Percentiles rank a stretch among this genome's conserved stretches.
Conservation (phyloP, 441 rosid genomes). For the Pelargonium cotyledonis region DNA sequence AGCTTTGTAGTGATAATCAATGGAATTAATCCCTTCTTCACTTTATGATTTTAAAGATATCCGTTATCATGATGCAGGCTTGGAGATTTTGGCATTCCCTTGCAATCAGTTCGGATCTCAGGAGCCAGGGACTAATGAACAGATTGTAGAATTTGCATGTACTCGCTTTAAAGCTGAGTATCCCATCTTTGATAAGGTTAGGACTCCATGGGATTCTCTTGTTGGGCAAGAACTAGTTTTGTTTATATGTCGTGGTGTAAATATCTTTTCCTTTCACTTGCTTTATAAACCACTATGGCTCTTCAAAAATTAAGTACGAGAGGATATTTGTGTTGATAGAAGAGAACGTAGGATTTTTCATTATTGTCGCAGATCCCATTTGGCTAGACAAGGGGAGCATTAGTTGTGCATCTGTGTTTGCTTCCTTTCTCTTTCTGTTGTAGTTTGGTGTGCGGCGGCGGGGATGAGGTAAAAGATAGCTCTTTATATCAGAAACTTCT, state of each 20-base stretch:
- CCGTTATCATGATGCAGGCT: slow-evolving; percentile 27
- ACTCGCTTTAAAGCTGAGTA: slow-evolving; percentile 74
- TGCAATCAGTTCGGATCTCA: slow-evolving; percentile 69
- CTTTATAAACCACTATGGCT: neutral
- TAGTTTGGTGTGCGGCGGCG: too few relatives aligned
- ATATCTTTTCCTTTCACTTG: neutral
- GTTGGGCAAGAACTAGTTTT: neutral
- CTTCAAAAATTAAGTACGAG: neutral
- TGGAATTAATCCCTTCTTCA: too few relatives aligned
- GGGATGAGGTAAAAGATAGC: too few relatives aligned
- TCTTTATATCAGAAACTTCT: too few relatives aligned
- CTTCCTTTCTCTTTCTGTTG: too few relatives aligned
- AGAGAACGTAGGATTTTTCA: too few relatives aligned
- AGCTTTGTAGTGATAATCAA: neutral
- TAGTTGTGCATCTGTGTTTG: too few relatives aligned
- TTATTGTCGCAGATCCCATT: neutral
- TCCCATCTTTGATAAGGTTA: slow-evolving; percentile 65
- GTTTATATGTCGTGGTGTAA: neutral
- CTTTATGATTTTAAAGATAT: neutral
- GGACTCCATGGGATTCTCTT: neutral
- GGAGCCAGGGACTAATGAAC: slow-evolving; percentile 60
- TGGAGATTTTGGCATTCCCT: slow-evolving; percentile 72
- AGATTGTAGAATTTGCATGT: slow-evolving; percentile 58
- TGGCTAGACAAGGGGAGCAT: neutral
- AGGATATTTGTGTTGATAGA: neutral